phyloP scores from a whole-genome alignment of 805 yeast genomes.

The Candida krabiensis region DNA sequence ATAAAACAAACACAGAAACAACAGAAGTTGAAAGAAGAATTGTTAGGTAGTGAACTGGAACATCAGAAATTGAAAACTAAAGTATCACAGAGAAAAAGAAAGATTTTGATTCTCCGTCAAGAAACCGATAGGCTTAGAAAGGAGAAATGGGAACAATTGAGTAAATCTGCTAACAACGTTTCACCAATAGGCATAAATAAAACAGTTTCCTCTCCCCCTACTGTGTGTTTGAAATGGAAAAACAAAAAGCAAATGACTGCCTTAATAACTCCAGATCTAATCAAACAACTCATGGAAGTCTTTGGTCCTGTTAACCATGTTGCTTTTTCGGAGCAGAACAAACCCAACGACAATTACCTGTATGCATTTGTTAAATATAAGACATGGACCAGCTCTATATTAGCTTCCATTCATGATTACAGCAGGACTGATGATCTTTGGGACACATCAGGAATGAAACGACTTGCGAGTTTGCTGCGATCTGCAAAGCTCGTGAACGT shows the following conservation, averaged over 20 bases:
- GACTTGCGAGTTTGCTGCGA: constrained; percentile 47
- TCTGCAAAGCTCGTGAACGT: constrained; percentile 19
- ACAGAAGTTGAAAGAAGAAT: constrained; percentile 25
- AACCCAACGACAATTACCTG: constrained; percentile 31
- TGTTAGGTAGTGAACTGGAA: constrained; percentile 32
- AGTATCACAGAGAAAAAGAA: constrained; percentile 8
- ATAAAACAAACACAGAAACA: constrained; percentile 12
- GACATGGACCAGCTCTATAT: constrained; percentile 27
- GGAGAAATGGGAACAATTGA: constrained; percentile 12
- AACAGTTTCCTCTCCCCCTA: constrained; percentile 8
- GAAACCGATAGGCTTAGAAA: constrained; percentile 19
- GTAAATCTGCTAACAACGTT: background rate
- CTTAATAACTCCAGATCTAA: constrained; percentile 32
- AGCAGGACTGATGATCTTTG: constrained; percentile 41
- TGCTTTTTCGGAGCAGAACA: constrained; percentile 8
- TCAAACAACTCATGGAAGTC: constrained; percentile 41
- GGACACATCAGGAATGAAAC: constrained; percentile 45
- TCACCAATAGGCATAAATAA: constrained; percentile 1
- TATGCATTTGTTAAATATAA: constrained; percentile 38
- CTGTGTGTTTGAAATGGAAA: constrained; percentile 46
- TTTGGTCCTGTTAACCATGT: constrained; percentile 41
- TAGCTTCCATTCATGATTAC: constrained; percentile 45
- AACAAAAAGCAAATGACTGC: constrained; percentile 36
- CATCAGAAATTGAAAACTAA: constrained; percentile 17
- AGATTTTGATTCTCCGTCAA: constrained; percentile 18